Evolutionary conservation across 2,329 filamentous ascomycete species (phyloP).

Genomic region (Colletotrichum melonis): DNA sequence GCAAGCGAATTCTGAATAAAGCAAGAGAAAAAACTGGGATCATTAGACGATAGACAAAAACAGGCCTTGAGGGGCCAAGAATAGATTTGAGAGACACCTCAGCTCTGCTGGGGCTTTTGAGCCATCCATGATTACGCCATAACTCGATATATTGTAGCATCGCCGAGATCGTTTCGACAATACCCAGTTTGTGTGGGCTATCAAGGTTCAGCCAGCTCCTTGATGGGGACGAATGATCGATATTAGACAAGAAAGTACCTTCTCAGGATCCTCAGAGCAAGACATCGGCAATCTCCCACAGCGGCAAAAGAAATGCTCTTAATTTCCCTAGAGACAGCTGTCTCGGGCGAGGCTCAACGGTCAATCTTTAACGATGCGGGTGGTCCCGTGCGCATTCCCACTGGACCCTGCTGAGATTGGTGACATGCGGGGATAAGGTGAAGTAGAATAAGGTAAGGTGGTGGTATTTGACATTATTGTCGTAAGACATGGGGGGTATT

Average conservation of each 20-base stretch:
- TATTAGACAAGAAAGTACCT: neutral
- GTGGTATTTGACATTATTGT: constrained; percentile 29
- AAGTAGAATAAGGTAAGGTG: neutral
- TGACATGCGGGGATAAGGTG: neutral
- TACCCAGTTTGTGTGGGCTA: neutral
- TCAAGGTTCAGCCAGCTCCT: neutral
- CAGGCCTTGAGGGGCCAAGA: neutral
- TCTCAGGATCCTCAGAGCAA: neutral
- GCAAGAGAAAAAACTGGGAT: neutral
- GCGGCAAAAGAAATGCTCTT: neutral
- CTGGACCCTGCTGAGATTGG: neutral
- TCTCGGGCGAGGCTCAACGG: neutral
- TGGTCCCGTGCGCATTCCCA: neutral
- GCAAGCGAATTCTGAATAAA: neutral
- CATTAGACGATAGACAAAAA: neutral
- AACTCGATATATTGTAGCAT: neutral
- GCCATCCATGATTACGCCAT: neutral
- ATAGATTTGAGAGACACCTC: neutral
- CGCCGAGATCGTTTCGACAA: neutral
- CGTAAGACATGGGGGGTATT: constrained; percentile 17
- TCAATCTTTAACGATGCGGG: neutral
- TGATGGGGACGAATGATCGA: neutral
- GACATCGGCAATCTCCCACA: neutral
- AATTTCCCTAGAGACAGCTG: neutral
- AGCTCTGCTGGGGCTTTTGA: neutral